These are phyloP conservation scores for Cylindrotheca closterium DNA, from an alignment of 108 stramenopile genomes.

Conservation along the genomic window DNA sequence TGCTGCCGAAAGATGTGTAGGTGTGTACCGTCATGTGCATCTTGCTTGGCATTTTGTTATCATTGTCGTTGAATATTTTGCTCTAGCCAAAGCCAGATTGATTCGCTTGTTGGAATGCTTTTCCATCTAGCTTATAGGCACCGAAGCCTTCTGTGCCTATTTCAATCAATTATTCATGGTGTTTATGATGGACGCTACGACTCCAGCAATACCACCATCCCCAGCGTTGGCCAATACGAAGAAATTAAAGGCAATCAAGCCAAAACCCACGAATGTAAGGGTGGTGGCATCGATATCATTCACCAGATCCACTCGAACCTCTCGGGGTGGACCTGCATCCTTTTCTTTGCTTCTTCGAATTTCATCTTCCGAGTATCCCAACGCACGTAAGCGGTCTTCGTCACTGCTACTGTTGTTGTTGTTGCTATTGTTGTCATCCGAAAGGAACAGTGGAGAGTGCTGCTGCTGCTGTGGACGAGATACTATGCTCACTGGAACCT, in stretches of 20 bases:
- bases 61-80: too few relatives aligned
- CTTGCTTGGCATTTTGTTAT: too few relatives aligned
- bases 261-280: conserved; percentile 80
- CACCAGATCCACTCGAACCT: conserved; percentile 66
- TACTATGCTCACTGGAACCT: too few relatives aligned
- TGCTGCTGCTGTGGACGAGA: too few relatives aligned
- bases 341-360: conserved; percentile 10
- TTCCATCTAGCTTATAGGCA: too few relatives aligned
- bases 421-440: neutral
- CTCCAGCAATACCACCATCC: conserved; percentile 75
- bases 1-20: too few relatives aligned
- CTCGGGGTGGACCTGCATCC: conserved; percentile 4
- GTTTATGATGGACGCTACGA: conserved; percentile 79
- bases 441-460: too few relatives aligned
- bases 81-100: too few relatives aligned
- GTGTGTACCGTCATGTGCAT: too few relatives aligned
- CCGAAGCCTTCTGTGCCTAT: too few relatives aligned
- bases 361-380: conserved; percentile 36
- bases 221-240: conserved; percentile 84
- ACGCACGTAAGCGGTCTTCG: conserved; percentile 11
- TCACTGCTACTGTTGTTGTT: conserved; percentile 7
- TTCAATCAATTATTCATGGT: too few relatives aligned
- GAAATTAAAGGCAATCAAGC: conserved; percentile 84
- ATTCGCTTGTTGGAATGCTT: too few relatives aligned
- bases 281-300: conserved; percentile 69